phyloP scores from a whole-genome alignment of 75 land plant genomes.

The Pinus tabuliformis region DNA sequence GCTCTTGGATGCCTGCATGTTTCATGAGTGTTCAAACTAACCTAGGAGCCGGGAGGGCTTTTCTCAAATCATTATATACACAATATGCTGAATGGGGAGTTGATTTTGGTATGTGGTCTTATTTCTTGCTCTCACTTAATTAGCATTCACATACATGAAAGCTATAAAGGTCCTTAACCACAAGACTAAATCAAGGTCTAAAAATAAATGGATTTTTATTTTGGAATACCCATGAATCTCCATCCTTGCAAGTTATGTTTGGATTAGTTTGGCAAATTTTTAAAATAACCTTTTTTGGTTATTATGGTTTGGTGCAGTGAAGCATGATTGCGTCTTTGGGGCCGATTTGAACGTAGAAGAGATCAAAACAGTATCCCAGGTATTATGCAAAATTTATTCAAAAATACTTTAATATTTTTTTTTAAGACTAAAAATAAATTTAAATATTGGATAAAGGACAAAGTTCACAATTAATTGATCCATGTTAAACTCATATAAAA shows the following conservation, averaged over 20 bases:
- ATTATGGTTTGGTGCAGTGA: conserved; percentile 47
- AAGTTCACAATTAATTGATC: too few species aligned
- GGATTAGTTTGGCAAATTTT: too few species aligned
- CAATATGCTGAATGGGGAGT: conserved; percentile 95
- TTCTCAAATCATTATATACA: conserved; percentile 69
- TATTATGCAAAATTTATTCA: conserved; percentile 12
- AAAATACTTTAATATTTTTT: background rate
- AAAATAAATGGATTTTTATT: too few species aligned
- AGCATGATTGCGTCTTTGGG: conserved; percentile 94
- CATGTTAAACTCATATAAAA: too few species aligned
- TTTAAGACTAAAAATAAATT: background rate
- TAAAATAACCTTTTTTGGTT: background rate
- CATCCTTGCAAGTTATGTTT: too few species aligned
- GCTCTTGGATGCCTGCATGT: conserved; percentile 80
- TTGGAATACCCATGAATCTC: too few species aligned
- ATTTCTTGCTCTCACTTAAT: background rate
- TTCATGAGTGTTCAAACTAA: conserved; percentile 76
- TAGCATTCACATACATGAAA: background rate
- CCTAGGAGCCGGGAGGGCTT: conserved; percentile 70
- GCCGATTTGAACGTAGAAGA: conserved; percentile 62
- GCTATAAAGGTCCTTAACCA: background rate
- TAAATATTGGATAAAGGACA: too few species aligned
- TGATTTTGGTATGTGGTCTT: conserved; percentile 67
- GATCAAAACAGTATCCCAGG: conserved; percentile 71
- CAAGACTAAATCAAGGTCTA: too few species aligned